Conservation (phyloP, 106 monocot species). For the Platanthera zijinensis region DNA sequence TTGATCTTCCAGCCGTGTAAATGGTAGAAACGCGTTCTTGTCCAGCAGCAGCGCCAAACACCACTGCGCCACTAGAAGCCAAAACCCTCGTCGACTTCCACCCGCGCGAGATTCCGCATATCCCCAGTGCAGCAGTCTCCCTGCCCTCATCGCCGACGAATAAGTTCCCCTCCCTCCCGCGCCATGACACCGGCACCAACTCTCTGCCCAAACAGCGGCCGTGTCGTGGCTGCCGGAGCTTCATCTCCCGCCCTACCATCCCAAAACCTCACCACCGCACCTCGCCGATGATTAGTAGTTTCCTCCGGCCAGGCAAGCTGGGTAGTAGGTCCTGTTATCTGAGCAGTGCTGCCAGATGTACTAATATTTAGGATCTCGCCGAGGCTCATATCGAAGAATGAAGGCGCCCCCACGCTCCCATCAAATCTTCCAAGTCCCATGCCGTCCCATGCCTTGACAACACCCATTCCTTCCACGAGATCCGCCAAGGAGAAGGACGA, state of each 20-base stretch:
- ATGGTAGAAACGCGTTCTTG: no score
- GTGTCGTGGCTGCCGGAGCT: not conserved
- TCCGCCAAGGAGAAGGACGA: slow-evolving; percentile 7
- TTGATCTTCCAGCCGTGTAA: no score
- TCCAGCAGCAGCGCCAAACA: no score
- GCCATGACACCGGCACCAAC: slow-evolving; percentile 2
- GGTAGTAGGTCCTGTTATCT: not conserved
- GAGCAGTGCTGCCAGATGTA: slow-evolving; percentile 1
- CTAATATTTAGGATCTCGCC: slow-evolving; percentile 15
- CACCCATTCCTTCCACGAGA: slow-evolving; percentile 8
- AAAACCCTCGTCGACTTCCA: no score
- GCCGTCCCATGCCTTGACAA: slow-evolving; percentile 31
- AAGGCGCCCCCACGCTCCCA: not conserved
- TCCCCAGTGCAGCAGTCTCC: no score
- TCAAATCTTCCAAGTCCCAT: slow-evolving; percentile 15
- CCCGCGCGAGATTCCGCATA: no score
- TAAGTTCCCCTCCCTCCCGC: slow-evolving; percentile 9
- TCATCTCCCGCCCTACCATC: slow-evolving; percentile 13
- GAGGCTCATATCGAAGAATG: slow-evolving; percentile 14
- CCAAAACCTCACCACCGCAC: slow-evolving; percentile 17
- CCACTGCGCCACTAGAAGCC: no score
- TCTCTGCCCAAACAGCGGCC: slow-evolving; percentile 6
- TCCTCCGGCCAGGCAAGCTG: not conserved
- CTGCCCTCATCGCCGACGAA: not conserved
- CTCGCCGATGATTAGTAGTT: slow-evolving; percentile 6